Evolutionary conservation across 2,329 filamentous ascomycete species (phyloP).

Genomic region (Neocucurbitaria cava): DNA sequence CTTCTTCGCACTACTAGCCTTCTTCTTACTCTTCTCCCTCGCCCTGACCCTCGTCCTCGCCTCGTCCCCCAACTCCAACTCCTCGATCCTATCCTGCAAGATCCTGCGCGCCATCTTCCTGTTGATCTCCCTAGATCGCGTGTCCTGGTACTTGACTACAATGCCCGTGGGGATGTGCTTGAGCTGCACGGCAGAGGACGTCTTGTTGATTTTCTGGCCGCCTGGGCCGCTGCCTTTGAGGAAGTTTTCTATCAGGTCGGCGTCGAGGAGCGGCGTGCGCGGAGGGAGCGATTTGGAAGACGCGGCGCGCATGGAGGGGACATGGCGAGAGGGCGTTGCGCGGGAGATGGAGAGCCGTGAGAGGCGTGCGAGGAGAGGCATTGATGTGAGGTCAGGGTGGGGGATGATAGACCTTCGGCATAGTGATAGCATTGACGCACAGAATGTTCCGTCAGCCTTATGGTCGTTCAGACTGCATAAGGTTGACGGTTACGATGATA

Average conservation of each 20-base stretch:
- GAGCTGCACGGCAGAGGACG: slow-evolving; percentile 90
- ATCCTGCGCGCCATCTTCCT: slow-evolving; percentile 81
- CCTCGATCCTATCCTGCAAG: slow-evolving; percentile 79
- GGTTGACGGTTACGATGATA: not conserved
- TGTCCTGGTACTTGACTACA: slow-evolving; percentile 93
- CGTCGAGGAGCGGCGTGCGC: slow-evolving; percentile 75
- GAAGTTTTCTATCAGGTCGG: slow-evolving; percentile 83
- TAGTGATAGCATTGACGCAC: slow-evolving; percentile 24
- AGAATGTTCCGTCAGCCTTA: slow-evolving; percentile 1
- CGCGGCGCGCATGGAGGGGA: slow-evolving; percentile 16
- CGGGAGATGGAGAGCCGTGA: slow-evolving; percentile 9
- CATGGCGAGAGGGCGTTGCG: slow-evolving; percentile 3
- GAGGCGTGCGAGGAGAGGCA: slow-evolving; percentile 13
- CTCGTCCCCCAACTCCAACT: slow-evolving; percentile 72
- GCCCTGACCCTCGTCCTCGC: slow-evolving; percentile 71
- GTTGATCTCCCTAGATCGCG: slow-evolving; percentile 85
- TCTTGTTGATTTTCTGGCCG: slow-evolving; percentile 99
- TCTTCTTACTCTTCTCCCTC: slow-evolving; percentile 69
- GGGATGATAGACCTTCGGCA: slow-evolving; percentile 8
- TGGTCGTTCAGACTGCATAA: not conserved
- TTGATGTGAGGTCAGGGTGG: slow-evolving; percentile 14
- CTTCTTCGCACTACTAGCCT: slow-evolving; percentile 83
- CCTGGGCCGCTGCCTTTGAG: slow-evolving; percentile 92
- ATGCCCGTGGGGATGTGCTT: slow-evolving; percentile 89
- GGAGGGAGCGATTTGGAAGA: slow-evolving; percentile 62